Conservation (phyloP, 768 basidiomycete genomes). For the Russula abietina region DNA sequence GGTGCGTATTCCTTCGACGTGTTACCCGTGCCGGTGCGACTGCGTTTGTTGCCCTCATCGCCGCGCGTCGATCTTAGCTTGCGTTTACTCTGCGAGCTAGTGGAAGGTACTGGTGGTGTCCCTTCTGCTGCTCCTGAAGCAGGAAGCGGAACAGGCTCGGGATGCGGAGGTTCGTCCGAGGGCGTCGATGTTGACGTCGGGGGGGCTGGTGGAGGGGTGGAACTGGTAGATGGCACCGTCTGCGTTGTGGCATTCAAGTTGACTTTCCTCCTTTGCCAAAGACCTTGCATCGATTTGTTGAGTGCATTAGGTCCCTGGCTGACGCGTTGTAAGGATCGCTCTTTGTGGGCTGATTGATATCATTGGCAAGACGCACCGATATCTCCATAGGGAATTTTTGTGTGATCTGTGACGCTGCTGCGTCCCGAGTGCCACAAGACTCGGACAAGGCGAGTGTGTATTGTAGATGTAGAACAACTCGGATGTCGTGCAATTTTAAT, state of each 20-base stretch:
- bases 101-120: conserved; percentile 14
- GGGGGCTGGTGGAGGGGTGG: conserved; percentile 22
- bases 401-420: neutral
- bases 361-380: conserved; percentile 3
- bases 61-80: conserved; percentile 53
- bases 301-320: conserved; percentile 70
- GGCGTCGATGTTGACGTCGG: conserved; percentile 2
- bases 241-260: conserved; percentile 50
- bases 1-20: conserved; percentile 63
- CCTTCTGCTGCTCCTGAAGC: conserved; percentile 11
- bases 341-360: neutral
- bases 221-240: conserved; percentile 25
- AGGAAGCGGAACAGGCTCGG: conserved; percentile 7
- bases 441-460: no score
- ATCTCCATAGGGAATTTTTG: neutral
- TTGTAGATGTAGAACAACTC: no score
- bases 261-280: conserved; percentile 71
- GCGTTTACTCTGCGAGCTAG: conserved; percentile 45
- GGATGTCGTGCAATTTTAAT: neutral
- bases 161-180: conserved; percentile 13
- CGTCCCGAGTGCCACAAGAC: neutral
- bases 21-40: conserved; percentile 31
- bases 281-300: conserved; percentile 73
- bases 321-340: conserved; percentile 27
- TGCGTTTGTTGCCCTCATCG: conserved; percentile 56